Conservation (phyloP, 2,329 filamentous ascomycete genomes). For the Ophiostoma quercus region DNA sequence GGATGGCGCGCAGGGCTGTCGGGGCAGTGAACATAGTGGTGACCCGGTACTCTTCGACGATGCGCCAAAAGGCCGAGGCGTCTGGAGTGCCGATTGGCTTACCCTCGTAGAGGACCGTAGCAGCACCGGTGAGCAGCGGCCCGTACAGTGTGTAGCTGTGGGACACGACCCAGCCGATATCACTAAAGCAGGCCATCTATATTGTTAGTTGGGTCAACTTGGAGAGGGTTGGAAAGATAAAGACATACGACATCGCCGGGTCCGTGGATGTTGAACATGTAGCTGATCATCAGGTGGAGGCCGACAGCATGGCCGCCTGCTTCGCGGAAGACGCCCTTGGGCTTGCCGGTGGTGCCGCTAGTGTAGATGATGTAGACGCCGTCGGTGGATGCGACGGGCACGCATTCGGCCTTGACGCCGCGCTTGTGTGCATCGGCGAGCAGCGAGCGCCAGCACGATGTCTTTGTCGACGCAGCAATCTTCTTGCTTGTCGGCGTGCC, state of each 20-base stretch:
- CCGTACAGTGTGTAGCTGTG: constrained; percentile 78
- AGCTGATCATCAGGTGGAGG: constrained; percentile 72
- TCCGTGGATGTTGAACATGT: constrained; percentile 75
- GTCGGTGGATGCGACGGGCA: constrained; percentile 72
- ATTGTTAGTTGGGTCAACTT: background rate
- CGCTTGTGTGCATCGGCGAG: constrained; percentile 59
- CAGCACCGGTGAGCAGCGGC: constrained; percentile 76
- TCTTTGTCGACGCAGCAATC: constrained; percentile 11
- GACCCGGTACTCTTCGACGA: constrained; percentile 78
- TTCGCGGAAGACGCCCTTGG: constrained; percentile 78
- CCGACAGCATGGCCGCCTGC: constrained; percentile 85
- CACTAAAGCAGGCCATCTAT: constrained; percentile 42
- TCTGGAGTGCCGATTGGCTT: constrained; percentile 88
- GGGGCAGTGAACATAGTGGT: constrained; percentile 83
- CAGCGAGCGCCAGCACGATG: constrained; percentile 62
- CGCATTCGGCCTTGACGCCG: constrained; percentile 43
- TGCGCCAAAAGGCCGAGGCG: constrained; percentile 80
- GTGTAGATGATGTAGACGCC: constrained; percentile 89
- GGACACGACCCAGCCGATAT: constrained; percentile 90
- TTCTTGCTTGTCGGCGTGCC: constrained; percentile 35
- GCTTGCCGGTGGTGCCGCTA: constrained; percentile 72
- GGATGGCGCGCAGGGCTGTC: constrained; percentile 79
- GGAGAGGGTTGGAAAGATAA: background rate
- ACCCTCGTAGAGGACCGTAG: constrained; percentile 87
- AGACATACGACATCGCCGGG: constrained; percentile 64